Percentiles rank a stretch among this genome's conserved stretches.
phyloP scores from a whole-genome alignment of 2,329 filamentous ascomycete genomes.

The Aureobasidium sp. region DNA sequence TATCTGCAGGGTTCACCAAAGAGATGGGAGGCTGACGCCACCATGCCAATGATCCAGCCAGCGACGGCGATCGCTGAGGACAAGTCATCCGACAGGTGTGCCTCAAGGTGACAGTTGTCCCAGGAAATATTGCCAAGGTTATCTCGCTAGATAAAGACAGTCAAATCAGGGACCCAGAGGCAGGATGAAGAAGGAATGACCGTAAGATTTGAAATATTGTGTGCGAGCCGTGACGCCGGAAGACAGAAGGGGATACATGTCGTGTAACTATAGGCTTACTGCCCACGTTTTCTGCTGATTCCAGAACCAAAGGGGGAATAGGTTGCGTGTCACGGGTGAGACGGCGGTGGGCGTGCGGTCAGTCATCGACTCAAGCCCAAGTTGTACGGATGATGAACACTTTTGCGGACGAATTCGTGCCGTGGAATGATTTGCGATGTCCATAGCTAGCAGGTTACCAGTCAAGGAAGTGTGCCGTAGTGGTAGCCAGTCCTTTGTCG shows the following conservation, averaged over 20 bases:
- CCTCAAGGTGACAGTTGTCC: neutral
- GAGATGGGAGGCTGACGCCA: slow-evolving; percentile 4
- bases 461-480: neutral
- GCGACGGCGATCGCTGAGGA: neutral
- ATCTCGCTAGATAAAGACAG: neutral
- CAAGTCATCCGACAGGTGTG: neutral
- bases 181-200: neutral
- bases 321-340: slow-evolving; percentile 8
- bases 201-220: neutral
- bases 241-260: neutral
- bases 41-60: slow-evolving; percentile 1
- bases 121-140: neutral
- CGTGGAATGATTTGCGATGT: neutral
- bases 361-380: neutral
- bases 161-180: neutral
- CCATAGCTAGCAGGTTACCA: neutral
- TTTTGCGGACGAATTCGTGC: neutral
- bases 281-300: slow-evolving; percentile 7
- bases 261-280: slow-evolving; percentile 1
- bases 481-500: neutral
- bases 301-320: slow-evolving; percentile 1
- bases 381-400: neutral
- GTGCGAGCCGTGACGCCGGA: neutral
- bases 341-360: slow-evolving; percentile 1
- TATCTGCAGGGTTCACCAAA: slow-evolving; percentile 7